Conservation (phyloP, 805 yeast genomes). For the Starmerella cellae region DNA sequence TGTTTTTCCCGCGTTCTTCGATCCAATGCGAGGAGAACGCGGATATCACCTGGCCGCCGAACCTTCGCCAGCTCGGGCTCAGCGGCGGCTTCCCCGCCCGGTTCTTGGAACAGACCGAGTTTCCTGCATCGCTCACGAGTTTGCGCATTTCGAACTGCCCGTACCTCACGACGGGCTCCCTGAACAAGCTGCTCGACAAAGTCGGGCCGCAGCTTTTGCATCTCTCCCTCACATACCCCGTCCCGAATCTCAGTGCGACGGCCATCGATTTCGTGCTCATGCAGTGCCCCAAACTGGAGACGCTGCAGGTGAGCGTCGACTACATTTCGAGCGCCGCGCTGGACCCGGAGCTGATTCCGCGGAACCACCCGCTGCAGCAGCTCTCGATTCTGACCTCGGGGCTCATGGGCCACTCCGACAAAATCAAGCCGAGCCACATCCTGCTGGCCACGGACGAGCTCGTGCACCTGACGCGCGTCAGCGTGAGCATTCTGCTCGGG, state of each 20-base stretch:
- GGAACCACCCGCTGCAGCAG: conserved; percentile 40
- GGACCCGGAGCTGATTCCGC: conserved; percentile 28
- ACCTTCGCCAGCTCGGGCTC: conserved; percentile 53
- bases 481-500: conserved; percentile 65
- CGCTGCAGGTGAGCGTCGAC: conserved; percentile 64
- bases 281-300: conserved; percentile 59
- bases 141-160: conserved; percentile 86
- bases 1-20: conserved; percentile 83
- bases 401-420: conserved; percentile 61
- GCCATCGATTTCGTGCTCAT: conserved; percentile 62
- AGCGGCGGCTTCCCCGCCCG: conserved; percentile 85
- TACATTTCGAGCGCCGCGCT: conserved; percentile 43
- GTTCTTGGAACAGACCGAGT: conserved; percentile 52
- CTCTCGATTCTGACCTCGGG: conserved; percentile 76
- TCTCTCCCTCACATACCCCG: conserved; percentile 67
- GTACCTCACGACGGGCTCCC: conserved; percentile 47
- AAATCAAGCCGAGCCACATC: conserved; percentile 77
- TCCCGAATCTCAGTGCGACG: conserved; percentile 61
- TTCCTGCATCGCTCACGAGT: conserved; percentile 58
- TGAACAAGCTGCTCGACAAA: conserved; percentile 45
- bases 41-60: conserved; percentile 65
- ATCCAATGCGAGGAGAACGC: conserved; percentile 41
- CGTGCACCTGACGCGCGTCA: conserved; percentile 49
- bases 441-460: conserved; percentile 75
- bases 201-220: conserved; percentile 54